A percentile compares a stretch with the other conserved stretches of the same genome.
These are phyloP conservation scores for Amaranthus hypochondriacus DNA, from an alignment of 148 eudicot genomes.

Conservation along the genomic window DNA sequence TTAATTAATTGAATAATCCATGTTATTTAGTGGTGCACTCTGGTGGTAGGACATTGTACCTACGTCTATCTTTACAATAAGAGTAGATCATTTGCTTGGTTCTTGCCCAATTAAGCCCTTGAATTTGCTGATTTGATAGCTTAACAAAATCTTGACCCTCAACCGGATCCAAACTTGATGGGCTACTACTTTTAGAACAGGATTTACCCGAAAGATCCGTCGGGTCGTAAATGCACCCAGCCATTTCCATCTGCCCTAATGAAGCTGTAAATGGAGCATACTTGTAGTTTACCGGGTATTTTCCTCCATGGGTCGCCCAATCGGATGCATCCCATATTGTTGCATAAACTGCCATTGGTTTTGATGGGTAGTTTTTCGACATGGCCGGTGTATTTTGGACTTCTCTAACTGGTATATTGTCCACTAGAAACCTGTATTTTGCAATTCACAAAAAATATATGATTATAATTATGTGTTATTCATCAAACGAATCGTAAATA, in stretches of 20 bases:
- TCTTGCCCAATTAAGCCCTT: conserved; percentile 76
- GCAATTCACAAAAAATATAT: background rate
- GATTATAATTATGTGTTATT: background rate
- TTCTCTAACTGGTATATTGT: conserved; percentile 85
- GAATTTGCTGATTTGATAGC: conserved; percentile 52
- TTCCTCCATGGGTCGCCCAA: conserved; percentile 97
- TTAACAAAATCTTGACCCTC: conserved; percentile 65
- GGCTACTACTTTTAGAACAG: conserved; percentile 35
- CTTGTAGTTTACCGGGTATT: conserved; percentile 77
- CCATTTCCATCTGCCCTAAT: conserved; percentile 48
- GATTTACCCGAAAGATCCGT: conserved; percentile 23
- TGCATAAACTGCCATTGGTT: conserved; percentile 70
- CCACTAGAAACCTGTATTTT: conserved; percentile 73
- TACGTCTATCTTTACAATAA: conserved; percentile 65
- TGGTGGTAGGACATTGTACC: conserved; percentile 72
- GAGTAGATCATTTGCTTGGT: conserved; percentile 70
- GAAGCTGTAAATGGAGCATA: conserved; percentile 82
- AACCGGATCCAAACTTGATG: conserved; percentile 71
- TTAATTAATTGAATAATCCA: background rate
- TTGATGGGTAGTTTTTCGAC: conserved; percentile 65
- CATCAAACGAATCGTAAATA: too few species aligned
- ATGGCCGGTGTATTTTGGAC: conserved; percentile 46
- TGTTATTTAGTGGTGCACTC: conserved; percentile 53
- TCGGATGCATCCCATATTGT: conserved; percentile 96
- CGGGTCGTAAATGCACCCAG: conserved; percentile 52